Percentiles rank a stretch among this genome's conserved stretches.
phyloP scores from a whole-genome alignment of 768 basidiomycete genomes.

The Amanita exitialis region DNA sequence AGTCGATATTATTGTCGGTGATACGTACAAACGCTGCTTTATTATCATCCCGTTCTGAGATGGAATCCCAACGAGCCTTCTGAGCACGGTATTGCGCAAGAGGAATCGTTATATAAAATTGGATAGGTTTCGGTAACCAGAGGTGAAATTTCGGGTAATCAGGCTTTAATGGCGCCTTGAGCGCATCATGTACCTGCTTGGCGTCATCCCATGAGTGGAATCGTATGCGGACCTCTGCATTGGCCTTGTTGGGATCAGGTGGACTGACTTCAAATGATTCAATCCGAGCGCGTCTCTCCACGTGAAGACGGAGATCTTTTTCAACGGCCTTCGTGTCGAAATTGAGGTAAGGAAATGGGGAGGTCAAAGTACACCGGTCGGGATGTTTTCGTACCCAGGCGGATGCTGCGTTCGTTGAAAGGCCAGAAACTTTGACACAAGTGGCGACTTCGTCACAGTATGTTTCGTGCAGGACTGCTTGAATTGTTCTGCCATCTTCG shows the following conservation, averaged over 20 bases:
- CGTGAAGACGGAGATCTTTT: background rate
- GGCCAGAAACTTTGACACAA: background rate
- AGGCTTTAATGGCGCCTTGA: conserved; percentile 19
- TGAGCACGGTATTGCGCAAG: conserved; percentile 41
- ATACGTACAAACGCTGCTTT: conserved; percentile 25
- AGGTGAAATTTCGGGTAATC: conserved; percentile 25
- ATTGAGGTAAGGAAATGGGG: no score
- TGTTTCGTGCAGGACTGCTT: conserved; percentile 27
- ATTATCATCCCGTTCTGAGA: conserved; percentile 26
- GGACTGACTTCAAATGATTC: conserved; percentile 4
- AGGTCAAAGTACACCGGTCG: no score
- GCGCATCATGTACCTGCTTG: conserved; percentile 23
- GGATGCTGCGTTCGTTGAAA: background rate
- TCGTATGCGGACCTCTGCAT: conserved; percentile 16
- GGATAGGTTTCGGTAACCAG: conserved; percentile 37
- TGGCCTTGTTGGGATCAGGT: background rate
- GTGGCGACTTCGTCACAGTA: background rate
- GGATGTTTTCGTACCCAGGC: no score
- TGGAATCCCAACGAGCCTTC: conserved; percentile 34
- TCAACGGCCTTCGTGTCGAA: background rate
- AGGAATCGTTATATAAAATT: conserved; percentile 40
- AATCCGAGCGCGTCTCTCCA: background rate
- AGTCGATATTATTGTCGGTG: conserved; percentile 9
- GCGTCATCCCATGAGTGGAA: conserved; percentile 29
- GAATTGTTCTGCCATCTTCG: conserved; percentile 32